Percentiles rank a stretch among this genome's conserved stretches.
Conservation (phyloP, 805 yeast genomes). For the Saccharomycopsis lassenensis region DNA sequence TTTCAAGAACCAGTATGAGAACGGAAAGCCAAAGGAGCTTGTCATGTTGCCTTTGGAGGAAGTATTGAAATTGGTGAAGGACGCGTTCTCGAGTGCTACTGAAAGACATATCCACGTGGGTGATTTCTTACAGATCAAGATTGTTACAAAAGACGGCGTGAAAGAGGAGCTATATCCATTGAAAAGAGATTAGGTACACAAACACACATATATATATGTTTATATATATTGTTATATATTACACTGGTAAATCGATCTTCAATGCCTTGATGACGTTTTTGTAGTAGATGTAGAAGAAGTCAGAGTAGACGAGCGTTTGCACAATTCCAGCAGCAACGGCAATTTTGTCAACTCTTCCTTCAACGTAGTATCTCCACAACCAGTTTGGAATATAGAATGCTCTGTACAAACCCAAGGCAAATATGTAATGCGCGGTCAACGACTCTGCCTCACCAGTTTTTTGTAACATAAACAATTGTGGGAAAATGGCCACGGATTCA, state of each 20-base stretch:
- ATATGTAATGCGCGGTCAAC: conserved; percentile 84
- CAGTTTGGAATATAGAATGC: conserved; percentile 89
- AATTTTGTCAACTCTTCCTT: conserved; percentile 54
- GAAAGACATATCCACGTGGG: conserved; percentile 99
- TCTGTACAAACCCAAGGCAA: conserved; percentile 85
- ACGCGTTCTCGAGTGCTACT: conserved; percentile 92
- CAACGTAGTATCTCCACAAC: conserved; percentile 71
- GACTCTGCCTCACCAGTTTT: conserved; percentile 81
- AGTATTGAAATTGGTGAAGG: conserved; percentile 78
- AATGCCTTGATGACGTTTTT: conserved; percentile 67
- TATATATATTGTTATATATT: conserved; percentile 6
- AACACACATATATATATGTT: background rate
- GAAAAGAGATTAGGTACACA: conserved; percentile 60
- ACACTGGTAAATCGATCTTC: conserved; percentile 60
- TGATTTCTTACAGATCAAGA: conserved; percentile 84
- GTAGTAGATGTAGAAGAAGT: conserved; percentile 90
- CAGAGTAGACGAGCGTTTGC: conserved; percentile 85
- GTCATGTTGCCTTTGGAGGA: conserved; percentile 69
- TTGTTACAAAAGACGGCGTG: conserved; percentile 90
- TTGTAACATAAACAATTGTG: conserved; percentile 85
- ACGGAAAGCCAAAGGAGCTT: conserved; percentile 53
- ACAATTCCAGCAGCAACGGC: conserved; percentile 70
- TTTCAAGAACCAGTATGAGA: conserved; percentile 80
- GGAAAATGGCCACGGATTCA: conserved; percentile 84
- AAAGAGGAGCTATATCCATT: conserved; percentile 73